Conservation (phyloP, 192 early-diverging fungal genomes). For the Lobosporangium transversale region DNA sequence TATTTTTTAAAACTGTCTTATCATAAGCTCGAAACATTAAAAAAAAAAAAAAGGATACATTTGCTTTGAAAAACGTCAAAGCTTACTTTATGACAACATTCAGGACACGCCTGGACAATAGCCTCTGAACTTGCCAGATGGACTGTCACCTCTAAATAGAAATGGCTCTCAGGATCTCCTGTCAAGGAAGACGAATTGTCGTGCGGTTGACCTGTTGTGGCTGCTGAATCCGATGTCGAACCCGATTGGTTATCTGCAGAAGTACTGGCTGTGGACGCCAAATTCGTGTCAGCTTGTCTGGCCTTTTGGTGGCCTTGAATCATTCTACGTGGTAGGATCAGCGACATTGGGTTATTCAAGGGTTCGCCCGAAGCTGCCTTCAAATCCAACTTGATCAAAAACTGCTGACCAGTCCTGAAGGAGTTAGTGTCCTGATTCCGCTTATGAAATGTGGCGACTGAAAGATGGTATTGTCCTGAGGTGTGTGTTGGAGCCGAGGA, state of each 20-base stretch:
- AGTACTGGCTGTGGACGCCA: background rate
- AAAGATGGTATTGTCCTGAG: constrained; percentile 35
- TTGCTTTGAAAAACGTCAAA: too few species aligned
- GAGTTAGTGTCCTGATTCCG: constrained; percentile 51
- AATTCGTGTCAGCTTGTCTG: constrained; percentile 20
- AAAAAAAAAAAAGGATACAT: too few species aligned
- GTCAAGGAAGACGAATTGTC: background rate
- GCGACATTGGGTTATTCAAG: constrained; percentile 41
- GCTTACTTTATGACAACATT: constrained; percentile 45
- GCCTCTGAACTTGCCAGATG: constrained; percentile 49
- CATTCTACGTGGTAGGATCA: constrained; percentile 36
- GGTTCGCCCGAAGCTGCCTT: constrained; percentile 16
- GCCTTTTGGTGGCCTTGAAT: constrained; percentile 44
- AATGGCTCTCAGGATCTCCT: constrained; percentile 29
- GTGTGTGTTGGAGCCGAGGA: constrained; percentile 11
- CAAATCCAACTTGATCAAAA: constrained; percentile 43
- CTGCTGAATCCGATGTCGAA: background rate
- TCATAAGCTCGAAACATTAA: too few species aligned
- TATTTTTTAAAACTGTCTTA: too few species aligned
- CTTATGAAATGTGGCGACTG: constrained; percentile 47
- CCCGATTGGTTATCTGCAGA: background rate
- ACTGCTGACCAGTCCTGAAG: constrained; percentile 47
- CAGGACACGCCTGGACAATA: constrained; percentile 46
- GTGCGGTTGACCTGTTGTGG: constrained; percentile 6
- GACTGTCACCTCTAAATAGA: constrained; percentile 39